Conservation (phyloP, 768 basidiomycete genomes). For the Peribolospora baueri region DNA sequence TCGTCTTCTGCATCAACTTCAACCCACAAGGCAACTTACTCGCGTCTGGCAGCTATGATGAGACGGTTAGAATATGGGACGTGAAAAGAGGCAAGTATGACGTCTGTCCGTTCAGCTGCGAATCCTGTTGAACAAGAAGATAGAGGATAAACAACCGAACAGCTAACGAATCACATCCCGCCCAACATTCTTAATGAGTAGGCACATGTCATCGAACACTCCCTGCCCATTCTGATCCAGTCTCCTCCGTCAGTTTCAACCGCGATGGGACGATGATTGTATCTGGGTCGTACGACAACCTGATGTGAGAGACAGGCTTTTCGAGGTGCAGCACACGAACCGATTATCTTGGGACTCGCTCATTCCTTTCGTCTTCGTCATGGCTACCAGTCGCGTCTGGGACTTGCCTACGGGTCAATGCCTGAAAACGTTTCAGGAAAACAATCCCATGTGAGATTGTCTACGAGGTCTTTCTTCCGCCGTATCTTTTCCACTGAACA, state of each 20-base stretch:
- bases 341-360: background rate
- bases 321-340: background rate
- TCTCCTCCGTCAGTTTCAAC: constrained; percentile 81
- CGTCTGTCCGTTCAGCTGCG: too few relatives aligned
- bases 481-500: background rate
- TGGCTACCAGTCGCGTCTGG: constrained; percentile 60
- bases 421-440: constrained; percentile 85
- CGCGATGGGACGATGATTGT: constrained; percentile 83
- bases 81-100: constrained; percentile 45
- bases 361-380: background rate
- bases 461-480: background rate
- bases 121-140: background rate
- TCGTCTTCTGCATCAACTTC: constrained; percentile 81
- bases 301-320: constrained; percentile 40
- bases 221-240: constrained; percentile 91
- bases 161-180: background rate
- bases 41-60: constrained; percentile 84
- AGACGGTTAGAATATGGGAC: constrained; percentile 93
- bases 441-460: constrained; percentile 51
- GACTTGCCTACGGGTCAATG: constrained; percentile 93
- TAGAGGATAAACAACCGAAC: background rate
- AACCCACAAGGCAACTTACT: constrained; percentile 72
- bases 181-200: constrained; percentile 14
- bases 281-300: constrained; percentile 84
- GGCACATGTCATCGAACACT: constrained; percentile 65